A percentile compares a stretch with the other conserved stretches of the same genome.
These are phyloP conservation scores for Backusella luteola DNA, from an alignment of 192 early-diverging fungal genomes.

Conservation along the genomic window DNA sequence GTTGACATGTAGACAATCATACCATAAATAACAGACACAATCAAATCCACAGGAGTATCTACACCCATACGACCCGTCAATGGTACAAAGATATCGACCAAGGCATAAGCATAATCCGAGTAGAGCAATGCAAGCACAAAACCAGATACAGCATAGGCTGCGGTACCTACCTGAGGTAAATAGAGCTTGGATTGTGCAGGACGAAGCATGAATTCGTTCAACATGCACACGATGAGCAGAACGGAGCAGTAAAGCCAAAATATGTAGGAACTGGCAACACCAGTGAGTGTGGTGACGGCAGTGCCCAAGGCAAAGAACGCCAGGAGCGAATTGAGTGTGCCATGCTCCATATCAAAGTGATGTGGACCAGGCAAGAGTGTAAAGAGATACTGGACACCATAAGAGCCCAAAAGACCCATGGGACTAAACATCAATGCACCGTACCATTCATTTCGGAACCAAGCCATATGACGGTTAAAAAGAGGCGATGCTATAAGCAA, in stretches of 20 bases:
- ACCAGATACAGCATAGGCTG: conserved; percentile 37
- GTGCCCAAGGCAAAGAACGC: conserved; percentile 21
- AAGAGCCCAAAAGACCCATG: conserved; percentile 37
- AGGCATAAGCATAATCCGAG: conserved; percentile 37
- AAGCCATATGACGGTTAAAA: conserved; percentile 49
- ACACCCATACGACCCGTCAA: conserved; percentile 67
- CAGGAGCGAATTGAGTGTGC: conserved; percentile 20
- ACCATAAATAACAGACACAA: conserved; percentile 58
- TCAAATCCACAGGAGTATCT: conserved; percentile 61
- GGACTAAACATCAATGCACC: conserved; percentile 52
- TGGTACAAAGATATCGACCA: conserved; percentile 65
- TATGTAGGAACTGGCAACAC: conserved; percentile 47
- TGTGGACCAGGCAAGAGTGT: conserved; percentile 26
- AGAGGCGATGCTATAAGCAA: conserved; percentile 20
- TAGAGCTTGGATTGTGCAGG: conserved; percentile 19
- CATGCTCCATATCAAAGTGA: conserved; percentile 40
- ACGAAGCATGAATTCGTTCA: conserved; percentile 34
- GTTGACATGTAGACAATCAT: conserved; percentile 41
- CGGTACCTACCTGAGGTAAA: conserved; percentile 14
- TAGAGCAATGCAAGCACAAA: conserved; percentile 33
- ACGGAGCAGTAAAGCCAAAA: conserved; percentile 40
- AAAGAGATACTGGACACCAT: conserved; percentile 37
- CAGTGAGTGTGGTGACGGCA: conserved; percentile 19
- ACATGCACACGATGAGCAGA: conserved; percentile 19
- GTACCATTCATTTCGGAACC: conserved; percentile 62